Conservation (phyloP, 495 filamentous ascomycete species). For the Neurospora sp. region DNA sequence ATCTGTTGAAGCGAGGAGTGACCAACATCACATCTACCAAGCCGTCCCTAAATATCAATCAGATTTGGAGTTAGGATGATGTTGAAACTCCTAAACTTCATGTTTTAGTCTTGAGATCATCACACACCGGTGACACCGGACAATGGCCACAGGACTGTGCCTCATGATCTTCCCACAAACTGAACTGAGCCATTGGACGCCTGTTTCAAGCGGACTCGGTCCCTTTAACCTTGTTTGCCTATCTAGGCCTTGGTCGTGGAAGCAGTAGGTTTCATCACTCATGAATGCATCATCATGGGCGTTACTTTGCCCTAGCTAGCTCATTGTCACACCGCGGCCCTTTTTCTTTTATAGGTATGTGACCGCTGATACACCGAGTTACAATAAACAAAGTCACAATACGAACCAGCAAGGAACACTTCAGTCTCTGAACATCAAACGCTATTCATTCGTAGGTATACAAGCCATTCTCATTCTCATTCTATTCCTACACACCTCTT, state of each 20-base stretch:
- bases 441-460: neutral
- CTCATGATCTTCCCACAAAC: neutral
- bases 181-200: neutral
- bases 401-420: neutral
- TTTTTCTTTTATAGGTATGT: neutral
- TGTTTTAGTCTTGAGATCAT: neutral
- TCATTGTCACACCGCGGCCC: neutral
- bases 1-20: neutral
- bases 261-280: neutral
- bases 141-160: neutral
- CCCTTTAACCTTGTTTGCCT: neutral
- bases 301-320: neutral
- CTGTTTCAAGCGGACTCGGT: neutral
- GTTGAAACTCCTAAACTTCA: neutral
- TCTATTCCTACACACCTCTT: neutral
- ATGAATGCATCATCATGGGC: neutral
- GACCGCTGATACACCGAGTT: neutral
- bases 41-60: neutral
- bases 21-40: neutral
- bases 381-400: neutral
- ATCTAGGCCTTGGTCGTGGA: neutral
- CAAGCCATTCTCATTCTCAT: neutral
- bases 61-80: neutral
- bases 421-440: neutral
- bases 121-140: neutral